phyloP scores from a whole-genome alignment of 2,329 filamentous ascomycete species.

The Akanthomyces muscarius region DNA sequence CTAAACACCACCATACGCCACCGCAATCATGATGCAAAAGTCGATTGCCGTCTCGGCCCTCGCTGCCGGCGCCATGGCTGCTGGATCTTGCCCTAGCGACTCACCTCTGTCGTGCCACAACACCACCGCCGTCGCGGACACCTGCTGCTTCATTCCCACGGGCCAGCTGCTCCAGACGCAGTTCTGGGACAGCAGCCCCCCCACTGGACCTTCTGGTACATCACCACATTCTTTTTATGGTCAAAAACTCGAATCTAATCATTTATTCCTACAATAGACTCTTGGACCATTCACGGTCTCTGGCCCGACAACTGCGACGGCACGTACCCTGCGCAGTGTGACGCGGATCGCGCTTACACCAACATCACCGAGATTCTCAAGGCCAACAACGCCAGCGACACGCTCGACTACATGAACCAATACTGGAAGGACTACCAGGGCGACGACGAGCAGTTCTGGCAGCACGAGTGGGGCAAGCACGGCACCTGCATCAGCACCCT shows the following conservation, averaged over 20 bases:
- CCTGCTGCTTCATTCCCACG: slow-evolving; percentile 70
- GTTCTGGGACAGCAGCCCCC: slow-evolving; percentile 69
- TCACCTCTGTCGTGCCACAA: slow-evolving; percentile 60
- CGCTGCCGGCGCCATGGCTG: slow-evolving; percentile 21
- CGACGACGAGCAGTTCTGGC: slow-evolving; percentile 62
- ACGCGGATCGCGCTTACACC: slow-evolving; percentile 55
- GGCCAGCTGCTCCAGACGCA: slow-evolving; percentile 71
- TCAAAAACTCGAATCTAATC: background rate
- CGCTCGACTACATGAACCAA: slow-evolving; percentile 62
- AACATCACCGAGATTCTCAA: slow-evolving; percentile 63
- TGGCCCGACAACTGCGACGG: slow-evolving; percentile 67
- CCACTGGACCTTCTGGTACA: slow-evolving; percentile 52
- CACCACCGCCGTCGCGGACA: slow-evolving; percentile 54
- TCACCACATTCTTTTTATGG: background rate
- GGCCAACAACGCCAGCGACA: slow-evolving; percentile 45
- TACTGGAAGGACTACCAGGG: slow-evolving; percentile 70
- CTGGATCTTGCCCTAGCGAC: slow-evolving; percentile 26
- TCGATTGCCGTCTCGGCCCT: slow-evolving; percentile 18
- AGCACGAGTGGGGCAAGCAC: slow-evolving; percentile 73
- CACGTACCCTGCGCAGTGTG: slow-evolving; percentile 64
- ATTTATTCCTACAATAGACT: slow-evolving; percentile 36
- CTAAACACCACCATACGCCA: background rate
- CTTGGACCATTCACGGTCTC: slow-evolving; percentile 72
- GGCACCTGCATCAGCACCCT: slow-evolving; percentile 70
- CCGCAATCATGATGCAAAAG: slow-evolving; percentile 11